Evolutionary conservation across 306 rosid genomes (phyloP).

Genomic region (Geum urbanum): DNA sequence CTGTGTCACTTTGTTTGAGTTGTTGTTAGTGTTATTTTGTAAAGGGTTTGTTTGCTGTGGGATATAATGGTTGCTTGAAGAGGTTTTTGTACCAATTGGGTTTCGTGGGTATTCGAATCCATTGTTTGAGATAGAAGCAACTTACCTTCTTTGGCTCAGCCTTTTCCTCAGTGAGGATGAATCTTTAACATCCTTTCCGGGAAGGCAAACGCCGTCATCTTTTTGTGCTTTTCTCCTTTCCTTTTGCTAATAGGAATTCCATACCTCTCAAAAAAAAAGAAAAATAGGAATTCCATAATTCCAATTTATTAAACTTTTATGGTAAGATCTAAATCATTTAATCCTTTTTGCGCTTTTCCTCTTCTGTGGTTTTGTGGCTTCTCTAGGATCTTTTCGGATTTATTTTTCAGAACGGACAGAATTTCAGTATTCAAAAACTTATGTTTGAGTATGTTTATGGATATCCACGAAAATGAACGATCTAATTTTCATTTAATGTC

Average conservation of each 20-base stretch:
- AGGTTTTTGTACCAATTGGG: constrained; percentile 41
- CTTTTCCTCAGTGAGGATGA: constrained; percentile 38
- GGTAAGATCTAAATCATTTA: too few relatives aligned
- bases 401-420: too few relatives aligned
- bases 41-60: constrained; percentile 13
- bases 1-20: constrained; percentile 15
- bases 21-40: not conserved
- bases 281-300: not conserved
- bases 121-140: constrained; percentile 85
- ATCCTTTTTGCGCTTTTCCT: too few relatives aligned
- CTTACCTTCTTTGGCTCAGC: constrained; percentile 52
- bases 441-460: too few relatives aligned
- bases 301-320: too few relatives aligned
- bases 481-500: too few relatives aligned
- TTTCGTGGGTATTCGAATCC: constrained; percentile 61
- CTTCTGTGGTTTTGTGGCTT: too few relatives aligned
- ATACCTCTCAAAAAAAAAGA: too few relatives aligned
- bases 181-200: constrained; percentile 54
- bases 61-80: constrained; percentile 60
- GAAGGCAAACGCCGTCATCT: constrained; percentile 63
- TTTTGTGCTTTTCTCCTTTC: constrained; percentile 14
- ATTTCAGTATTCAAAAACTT: too few relatives aligned
- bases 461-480: too few relatives aligned
- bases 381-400: too few relatives aligned
- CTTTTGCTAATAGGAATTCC: not conserved